Evolutionary conservation across 2,329 filamentous ascomycete genomes (phyloP), one percentile per base, ranked within the genome.

Genomic region (Phyllosticta citriasiana): DNA sequence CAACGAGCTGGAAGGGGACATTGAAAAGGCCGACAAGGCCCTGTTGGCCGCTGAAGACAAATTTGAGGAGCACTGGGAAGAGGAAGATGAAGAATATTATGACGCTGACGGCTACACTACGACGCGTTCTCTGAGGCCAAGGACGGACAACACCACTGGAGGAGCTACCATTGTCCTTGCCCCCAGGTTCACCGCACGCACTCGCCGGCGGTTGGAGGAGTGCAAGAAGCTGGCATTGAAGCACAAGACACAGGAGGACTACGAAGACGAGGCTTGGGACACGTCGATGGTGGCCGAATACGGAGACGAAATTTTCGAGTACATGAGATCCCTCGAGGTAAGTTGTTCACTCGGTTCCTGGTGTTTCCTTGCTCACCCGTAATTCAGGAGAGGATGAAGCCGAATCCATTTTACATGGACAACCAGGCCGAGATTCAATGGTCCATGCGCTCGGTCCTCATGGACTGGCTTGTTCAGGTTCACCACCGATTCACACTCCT

Each of bases 281-380:
- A 91, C 93, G 35, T 96, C 89, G 72, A 97, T 99, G 94, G 94
- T 97, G 57, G 89, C 92, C 10, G 93, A 97, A 72, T 99, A 99
- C 70, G 88, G 88, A 55, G 91, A 96, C 16, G 94, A 99, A 69
- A 97, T 99, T 67, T 97, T 97, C 69, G 81, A 84, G 26, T 96
- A 97, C 77, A 91, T 97, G 89, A 85, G 84, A 58, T 82, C 89
- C 62, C 85, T 96, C 57, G 94, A 99, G 86, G 89, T 91, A 77
- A 70, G 68, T 61, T 19, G 33, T 55, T 14, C 6, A 40, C 8
- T 19, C 55, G 12, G 5, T 51, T 3, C 5, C 40, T 10, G 22
- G 33, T 35, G 2, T 22, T 19, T 5, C n/a, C 55, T 26, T 10
- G 33, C 51, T 59, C 3, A 59, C 24, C 7, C 40, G 4, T 40